Base-by-base conservation (phyloP, 176 grass and related monocot species). In the Oryza glumipatula region DNA sequence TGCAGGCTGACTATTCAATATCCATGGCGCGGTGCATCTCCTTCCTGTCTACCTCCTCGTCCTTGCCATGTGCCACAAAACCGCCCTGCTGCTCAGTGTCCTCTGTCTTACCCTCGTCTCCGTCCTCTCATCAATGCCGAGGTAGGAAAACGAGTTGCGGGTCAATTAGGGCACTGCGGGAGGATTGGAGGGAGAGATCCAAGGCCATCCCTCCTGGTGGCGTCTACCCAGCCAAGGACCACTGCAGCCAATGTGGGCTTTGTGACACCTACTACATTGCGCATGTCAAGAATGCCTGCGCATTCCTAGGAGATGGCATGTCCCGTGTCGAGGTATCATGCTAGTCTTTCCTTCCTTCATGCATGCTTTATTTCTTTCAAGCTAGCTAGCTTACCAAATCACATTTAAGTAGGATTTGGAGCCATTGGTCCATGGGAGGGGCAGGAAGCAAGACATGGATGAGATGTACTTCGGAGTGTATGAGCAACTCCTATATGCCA, bases 241-340 rank as follows among this genome's bases (percentile, higher is more conserved):
- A 98, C 78, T 98, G 95, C 89, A 98, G 95, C 80, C 80, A 44
- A 23, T 98, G 95, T 45, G 95, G 95, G 17, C 91, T 98, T 48
- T 98, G 95, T 65, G 93, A 98, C 85, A 98, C 95, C 14, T 95
- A 98, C 93, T 98, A 98, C 72, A 74, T 98, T 38, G 93, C 95
- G 4, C 95, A 98, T 80, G 95, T 98, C 76, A 95, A 95, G 82
- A 67, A 51, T 69, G 93, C 95, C 2, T 95, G 95, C 39, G 93
- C 93, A 67, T 98, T 98, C 90, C 77, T 98, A 30, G 93, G 95
- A 47, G 95, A 98, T 49, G 93, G 93, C 84, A 95, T 98, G 93
- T 98, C 95, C 49, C 86, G 89, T 72, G 89, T 98, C 69, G 95
- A 98, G 93, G 95, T 95, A 16, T 54, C 54, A n/a, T 3, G 1